A percentile compares a stretch with the other conserved stretches of the same genome.
Evolutionary conservation across 768 basidiomycete genomes (phyloP).

Genomic region (Candolleomyces efflorescens): DNA sequence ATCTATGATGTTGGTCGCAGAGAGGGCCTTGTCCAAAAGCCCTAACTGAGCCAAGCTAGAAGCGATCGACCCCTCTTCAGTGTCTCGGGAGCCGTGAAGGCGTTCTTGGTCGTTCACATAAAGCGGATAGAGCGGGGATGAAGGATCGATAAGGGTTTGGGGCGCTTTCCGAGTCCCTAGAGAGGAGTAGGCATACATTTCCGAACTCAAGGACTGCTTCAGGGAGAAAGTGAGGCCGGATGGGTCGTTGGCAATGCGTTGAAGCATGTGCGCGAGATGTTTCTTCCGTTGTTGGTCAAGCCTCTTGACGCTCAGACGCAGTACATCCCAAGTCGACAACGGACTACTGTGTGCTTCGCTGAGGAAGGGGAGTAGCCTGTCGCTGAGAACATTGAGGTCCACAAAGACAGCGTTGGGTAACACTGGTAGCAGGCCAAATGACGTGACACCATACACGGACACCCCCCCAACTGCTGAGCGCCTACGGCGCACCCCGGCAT

Average conservation of each 20-base stretch:
- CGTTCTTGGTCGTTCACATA: slow-evolving; percentile 16
- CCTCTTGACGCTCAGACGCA: neutral
- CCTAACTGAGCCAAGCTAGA: slow-evolving; percentile 16
- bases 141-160: slow-evolving; percentile 25
- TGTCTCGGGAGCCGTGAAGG: slow-evolving; percentile 10
- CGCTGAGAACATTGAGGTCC: neutral
- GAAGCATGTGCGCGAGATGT: slow-evolving; percentile 2
- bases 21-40: slow-evolving; percentile 26
- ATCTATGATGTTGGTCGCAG: slow-evolving; percentile 28
- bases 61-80: slow-evolving; percentile 12
- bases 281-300: neutral
- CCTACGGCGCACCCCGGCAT: neutral
- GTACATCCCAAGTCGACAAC: neutral
- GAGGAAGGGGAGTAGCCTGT: neutral
- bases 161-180: slow-evolving; percentile 20
- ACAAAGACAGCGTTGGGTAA: neutral
- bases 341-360: neutral
- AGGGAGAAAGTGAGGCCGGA: slow-evolving; percentile 22
- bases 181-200: slow-evolving; percentile 22
- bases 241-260: slow-evolving; percentile 16
- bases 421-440: neutral
- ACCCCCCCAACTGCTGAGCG: neutral
- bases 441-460: neutral
- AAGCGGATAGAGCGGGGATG: slow-evolving; percentile 23
- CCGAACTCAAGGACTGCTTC: slow-evolving; percentile 18